Evolutionary conservation across 2,329 filamentous ascomycete genomes (phyloP).

Genomic region (Fusarium sp.): DNA sequence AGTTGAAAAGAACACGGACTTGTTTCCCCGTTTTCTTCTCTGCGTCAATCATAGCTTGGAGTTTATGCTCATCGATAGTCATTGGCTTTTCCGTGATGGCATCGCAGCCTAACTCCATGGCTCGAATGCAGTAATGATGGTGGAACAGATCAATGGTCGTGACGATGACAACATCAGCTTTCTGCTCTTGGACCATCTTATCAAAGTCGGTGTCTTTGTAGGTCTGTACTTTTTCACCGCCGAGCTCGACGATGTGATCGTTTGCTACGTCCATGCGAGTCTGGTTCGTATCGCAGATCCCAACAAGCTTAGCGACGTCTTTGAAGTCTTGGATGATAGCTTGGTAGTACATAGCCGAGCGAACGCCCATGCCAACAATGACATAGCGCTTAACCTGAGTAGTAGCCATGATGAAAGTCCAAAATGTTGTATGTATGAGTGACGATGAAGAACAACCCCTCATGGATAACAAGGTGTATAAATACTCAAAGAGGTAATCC

Average conservation of each 20-base stretch:
- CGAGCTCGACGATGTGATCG: slow-evolving; percentile 54
- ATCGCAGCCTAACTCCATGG: slow-evolving; percentile 65
- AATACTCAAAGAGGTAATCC: slow-evolving; percentile 1
- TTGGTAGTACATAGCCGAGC: slow-evolving; percentile 67
- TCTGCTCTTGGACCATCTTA: slow-evolving; percentile 63
- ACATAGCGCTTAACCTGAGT: slow-evolving; percentile 55
- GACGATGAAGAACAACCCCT: not conserved
- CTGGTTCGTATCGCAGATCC: slow-evolving; percentile 67
- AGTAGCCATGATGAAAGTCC: slow-evolving; percentile 11
- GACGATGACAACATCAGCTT: slow-evolving; percentile 67
- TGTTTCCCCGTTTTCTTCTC: slow-evolving; percentile 48
- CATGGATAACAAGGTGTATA: not conserved
- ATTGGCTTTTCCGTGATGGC: slow-evolving; percentile 71
- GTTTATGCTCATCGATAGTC: slow-evolving; percentile 64
- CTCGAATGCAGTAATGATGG: slow-evolving; percentile 65
- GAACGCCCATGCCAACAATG: slow-evolving; percentile 65
- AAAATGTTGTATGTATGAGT: not conserved
- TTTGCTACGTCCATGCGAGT: slow-evolving; percentile 67
- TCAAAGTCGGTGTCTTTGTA: slow-evolving; percentile 65
- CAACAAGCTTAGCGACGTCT: slow-evolving; percentile 59
- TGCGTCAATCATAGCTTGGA: slow-evolving; percentile 55
- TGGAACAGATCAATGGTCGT: slow-evolving; percentile 70
- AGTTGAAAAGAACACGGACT: slow-evolving; percentile 69
- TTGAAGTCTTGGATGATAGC: slow-evolving; percentile 63
- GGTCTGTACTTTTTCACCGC: slow-evolving; percentile 59